phyloP scores from a whole-genome alignment of 1,139 yeast species.

The Pichia sp. region DNA sequence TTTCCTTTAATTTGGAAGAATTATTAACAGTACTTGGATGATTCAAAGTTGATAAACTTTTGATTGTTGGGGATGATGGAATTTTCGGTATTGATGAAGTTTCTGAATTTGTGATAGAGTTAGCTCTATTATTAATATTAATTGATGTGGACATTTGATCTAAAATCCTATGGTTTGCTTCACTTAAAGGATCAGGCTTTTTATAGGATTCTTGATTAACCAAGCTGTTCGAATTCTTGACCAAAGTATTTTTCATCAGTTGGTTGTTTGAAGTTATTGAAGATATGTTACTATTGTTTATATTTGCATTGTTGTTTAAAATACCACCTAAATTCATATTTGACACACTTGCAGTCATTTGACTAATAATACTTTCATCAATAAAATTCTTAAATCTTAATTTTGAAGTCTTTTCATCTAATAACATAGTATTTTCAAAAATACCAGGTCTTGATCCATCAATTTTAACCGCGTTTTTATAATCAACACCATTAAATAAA shows the following conservation, averaged over 20 bases:
- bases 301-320: slow-evolving; percentile 10
- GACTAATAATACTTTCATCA: slow-evolving; percentile 30
- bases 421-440: slow-evolving; percentile 49
- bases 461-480: slow-evolving; percentile 41
- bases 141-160: slow-evolving; percentile 14
- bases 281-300: not conserved
- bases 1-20: not conserved
- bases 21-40: not conserved
- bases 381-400: slow-evolving; percentile 40
- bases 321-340: slow-evolving; percentile 26
- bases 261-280: not conserved
- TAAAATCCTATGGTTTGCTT: slow-evolving; percentile 6
- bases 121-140: not conserved
- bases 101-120: not conserved
- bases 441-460: slow-evolving; percentile 63
- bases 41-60: not conserved
- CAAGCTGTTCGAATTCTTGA: not conserved
- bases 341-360: slow-evolving; percentile 31
- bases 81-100: not conserved
- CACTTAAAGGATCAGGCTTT: not conserved
- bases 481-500: slow-evolving; percentile 45
- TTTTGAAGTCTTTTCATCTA: slow-evolving; percentile 45
- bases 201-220: not conserved
- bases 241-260: not conserved
- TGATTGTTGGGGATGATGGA: slow-evolving; percentile 2